Base-by-base conservation (phyloP, 805 yeast species). In the Wickerhamomyces bisporus region DNA sequence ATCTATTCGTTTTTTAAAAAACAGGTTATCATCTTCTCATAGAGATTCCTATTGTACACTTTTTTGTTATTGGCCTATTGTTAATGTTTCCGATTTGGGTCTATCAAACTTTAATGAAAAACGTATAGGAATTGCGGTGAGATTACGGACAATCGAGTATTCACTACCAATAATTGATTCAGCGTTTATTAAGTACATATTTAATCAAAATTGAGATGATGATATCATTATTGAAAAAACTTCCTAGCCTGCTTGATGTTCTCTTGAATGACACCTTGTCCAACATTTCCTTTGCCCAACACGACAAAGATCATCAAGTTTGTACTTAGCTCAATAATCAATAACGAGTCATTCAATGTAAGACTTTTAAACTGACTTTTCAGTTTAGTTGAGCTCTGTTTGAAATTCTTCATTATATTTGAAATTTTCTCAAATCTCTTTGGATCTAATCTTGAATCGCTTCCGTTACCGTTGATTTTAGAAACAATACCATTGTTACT, bases 371-470 rank as follows among this genome's bases (percentile, higher is more conserved):
- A 86, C 50, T 86, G 89, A 5, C 96, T 77, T 54, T 95, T 75
- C 53, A 91, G 70, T 58, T 87, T 89, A 36, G 85, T 79, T 31
- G 93, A 87, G 48, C 94, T 84, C 61, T 91, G 97, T 55, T 93
- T 88, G 62, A 86, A 91, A 19, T 95, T 87, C 56, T 91, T 91
- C 70, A 91, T 86, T 42, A 91, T 88, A 58, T 87, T 89, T 18
- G 95, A 84, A 18, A 91, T 88, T 57, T 89, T 91, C 57, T 91
- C 98, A 55, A 89, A 91, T 51, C 98, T 68, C 51, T 91, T 87
- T 6, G 97, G 96, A 53, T 91, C 97, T 38, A 88, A 68, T 12
- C 36, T 35, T n/a, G n/a, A n/a, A 16, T 11, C 9, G 16, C 15
- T 14, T 17, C 19, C 10, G 10, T 28, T 18, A n/a, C 30, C 30